These are phyloP conservation scores for Tulasnella sp. DNA, from an alignment of 768 basidiomycete species.

Conservation along the genomic window DNA sequence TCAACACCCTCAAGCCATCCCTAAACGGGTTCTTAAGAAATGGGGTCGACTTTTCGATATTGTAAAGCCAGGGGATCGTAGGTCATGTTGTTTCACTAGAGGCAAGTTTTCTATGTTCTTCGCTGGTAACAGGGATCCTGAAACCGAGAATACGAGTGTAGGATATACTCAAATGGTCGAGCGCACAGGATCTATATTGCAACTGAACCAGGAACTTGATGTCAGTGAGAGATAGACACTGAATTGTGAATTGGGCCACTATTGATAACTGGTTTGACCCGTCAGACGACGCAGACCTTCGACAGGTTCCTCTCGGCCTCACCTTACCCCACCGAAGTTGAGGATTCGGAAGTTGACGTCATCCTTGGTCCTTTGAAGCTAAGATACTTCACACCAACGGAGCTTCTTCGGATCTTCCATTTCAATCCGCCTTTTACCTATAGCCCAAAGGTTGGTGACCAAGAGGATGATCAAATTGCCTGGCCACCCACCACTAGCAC, in stretches of 20 bases:
- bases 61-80: constrained; percentile 44
- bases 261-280: neutral
- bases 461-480: neutral
- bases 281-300: constrained; percentile 49
- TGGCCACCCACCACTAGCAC: constrained; percentile 51
- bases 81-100: constrained; percentile 72
- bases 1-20: constrained; percentile 31
- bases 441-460: neutral
- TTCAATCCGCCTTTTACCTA: constrained; percentile 40
- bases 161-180: constrained; percentile 69
- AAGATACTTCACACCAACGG: constrained; percentile 62
- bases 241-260: neutral
- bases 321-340: neutral
- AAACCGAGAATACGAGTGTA: constrained; percentile 21
- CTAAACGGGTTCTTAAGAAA: constrained; percentile 50
- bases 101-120: constrained; percentile 31
- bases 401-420: constrained; percentile 55
- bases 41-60: constrained; percentile 78
- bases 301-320: constrained; percentile 35
- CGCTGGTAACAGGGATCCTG: neutral
- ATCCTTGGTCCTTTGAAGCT: constrained; percentile 46
- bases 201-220: constrained; percentile 52
- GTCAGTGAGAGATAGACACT: constrained; percentile 27
- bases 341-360: constrained; percentile 32
- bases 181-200: constrained; percentile 63